phyloP scores from a whole-genome alignment of 1,139 yeast genomes.

The Kazachstania sp. region DNA sequence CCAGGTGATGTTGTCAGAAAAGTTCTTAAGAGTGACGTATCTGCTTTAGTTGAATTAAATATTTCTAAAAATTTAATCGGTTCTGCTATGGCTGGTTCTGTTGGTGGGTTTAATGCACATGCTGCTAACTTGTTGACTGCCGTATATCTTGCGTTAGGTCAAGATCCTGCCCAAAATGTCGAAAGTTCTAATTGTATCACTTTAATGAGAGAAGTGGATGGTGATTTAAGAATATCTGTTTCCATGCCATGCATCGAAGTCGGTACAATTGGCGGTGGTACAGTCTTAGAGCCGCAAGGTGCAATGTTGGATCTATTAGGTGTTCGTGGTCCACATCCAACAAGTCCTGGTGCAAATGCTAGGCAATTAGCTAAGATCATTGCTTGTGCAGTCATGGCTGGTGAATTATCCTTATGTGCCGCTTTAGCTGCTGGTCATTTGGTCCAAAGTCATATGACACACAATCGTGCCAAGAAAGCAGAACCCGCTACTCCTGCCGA shows the following conservation, averaged over 20 bases:
- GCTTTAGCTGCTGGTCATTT: conserved; percentile 98
- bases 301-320: conserved; percentile 94
- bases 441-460: conserved; percentile 96
- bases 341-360: conserved; percentile 90
- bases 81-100: conserved; percentile 98
- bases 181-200: conserved; percentile 98
- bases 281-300: conserved; percentile 93
- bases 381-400: conserved; percentile 93
- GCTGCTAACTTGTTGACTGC: conserved; percentile 97
- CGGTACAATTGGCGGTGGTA: conserved; percentile 99
- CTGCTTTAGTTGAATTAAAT: conserved; percentile 85
- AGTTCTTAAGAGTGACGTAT: conserved; percentile 86
- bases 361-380: conserved; percentile 91
- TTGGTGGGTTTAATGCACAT: conserved; percentile 98
- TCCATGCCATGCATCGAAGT: conserved; percentile 99
- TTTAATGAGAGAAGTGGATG: conserved; percentile 74
- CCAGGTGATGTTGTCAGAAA: conserved; percentile 73
- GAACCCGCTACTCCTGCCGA: not conserved
- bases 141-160: conserved; percentile 89
- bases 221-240: conserved; percentile 82
- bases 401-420: conserved; percentile 86
- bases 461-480: conserved; percentile 47
- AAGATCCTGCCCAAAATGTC: conserved; percentile 97
- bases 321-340: conserved; percentile 92
- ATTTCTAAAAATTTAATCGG: conserved; percentile 87